phyloP scores from a whole-genome alignment of 768 basidiomycete species.

The Mycena filopes region DNA sequence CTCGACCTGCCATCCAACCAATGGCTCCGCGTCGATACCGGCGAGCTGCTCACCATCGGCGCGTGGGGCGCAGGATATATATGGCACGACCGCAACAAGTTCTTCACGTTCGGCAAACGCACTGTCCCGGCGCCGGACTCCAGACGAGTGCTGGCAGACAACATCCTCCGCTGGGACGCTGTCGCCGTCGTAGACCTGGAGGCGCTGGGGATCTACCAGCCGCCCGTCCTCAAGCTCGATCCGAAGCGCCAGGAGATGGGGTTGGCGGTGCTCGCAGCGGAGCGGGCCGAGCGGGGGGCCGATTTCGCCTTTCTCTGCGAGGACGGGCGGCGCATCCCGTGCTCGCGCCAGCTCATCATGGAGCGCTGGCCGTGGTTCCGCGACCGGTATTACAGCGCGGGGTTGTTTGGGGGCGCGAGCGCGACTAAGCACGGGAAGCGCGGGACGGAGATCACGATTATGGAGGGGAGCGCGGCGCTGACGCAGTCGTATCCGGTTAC shows the following conservation, averaged over 20 bases:
- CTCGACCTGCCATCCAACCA: slow-evolving; percentile 22
- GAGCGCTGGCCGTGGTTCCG: slow-evolving; percentile 33
- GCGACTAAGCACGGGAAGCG: slow-evolving; percentile 16
- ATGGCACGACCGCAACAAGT: slow-evolving; percentile 27
- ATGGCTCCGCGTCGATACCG: slow-evolving; percentile 26
- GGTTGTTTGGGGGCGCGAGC: not conserved
- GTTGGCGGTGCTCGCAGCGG: slow-evolving; percentile 21
- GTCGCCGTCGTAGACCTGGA: slow-evolving; percentile 32
- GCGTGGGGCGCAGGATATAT: slow-evolving; percentile 26
- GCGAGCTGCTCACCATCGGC: slow-evolving; percentile 9
- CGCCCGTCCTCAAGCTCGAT: slow-evolving; percentile 22
- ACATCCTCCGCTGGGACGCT: slow-evolving; percentile 8
- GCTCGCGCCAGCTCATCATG: slow-evolving; percentile 20
- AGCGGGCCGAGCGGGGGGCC: not conserved
- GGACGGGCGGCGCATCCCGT: slow-evolving; percentile 30
- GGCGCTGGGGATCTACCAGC: slow-evolving; percentile 34
- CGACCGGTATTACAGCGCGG: slow-evolving; percentile 18
- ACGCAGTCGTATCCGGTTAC: slow-evolving; percentile 30
- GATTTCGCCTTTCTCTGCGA: slow-evolving; percentile 34
- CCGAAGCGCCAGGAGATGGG: slow-evolving; percentile 13
- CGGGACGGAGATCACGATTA: slow-evolving; percentile 11
- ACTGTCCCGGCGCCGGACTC: too few species aligned
- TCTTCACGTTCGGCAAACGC: slow-evolving; percentile 29
- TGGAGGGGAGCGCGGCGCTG: slow-evolving; percentile 11
- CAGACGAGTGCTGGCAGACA: not conserved